These are phyloP conservation scores for Stellera chamaejasme DNA, from an alignment of 345 rosid genomes.

Conservation along the genomic window DNA sequence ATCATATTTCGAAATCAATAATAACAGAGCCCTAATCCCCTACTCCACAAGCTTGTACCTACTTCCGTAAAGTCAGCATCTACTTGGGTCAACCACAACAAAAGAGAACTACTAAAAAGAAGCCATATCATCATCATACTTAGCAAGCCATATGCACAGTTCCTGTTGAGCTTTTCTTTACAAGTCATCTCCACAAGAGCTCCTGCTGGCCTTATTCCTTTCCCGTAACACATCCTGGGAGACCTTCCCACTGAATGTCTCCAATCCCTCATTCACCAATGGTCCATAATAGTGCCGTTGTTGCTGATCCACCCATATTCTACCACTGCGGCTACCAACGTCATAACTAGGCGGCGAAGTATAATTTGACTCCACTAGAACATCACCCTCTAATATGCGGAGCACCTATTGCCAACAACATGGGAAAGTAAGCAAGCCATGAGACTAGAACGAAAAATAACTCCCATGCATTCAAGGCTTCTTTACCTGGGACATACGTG, in stretches of 20 bases:
- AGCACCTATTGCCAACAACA: constrained; percentile 51
- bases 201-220: constrained; percentile 36
- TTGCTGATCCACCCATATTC: constrained; percentile 52
- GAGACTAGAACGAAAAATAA: background rate
- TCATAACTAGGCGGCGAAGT: constrained; percentile 66
- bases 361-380: constrained; percentile 59
- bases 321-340: constrained; percentile 77
- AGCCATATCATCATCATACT: constrained; percentile 1
- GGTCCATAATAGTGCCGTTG: constrained; percentile 41
- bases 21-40: constrained; percentile 14
- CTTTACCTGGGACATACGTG: constrained; percentile 95
- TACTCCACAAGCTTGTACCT: constrained; percentile 14
- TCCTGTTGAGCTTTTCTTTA: constrained; percentile 7
- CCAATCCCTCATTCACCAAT: constrained; percentile 36
- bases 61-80: constrained; percentile 37
- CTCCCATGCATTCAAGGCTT: background rate
- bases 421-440: constrained; percentile 3
- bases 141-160: constrained; percentile 4
- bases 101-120: constrained; percentile 1
- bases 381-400: constrained; percentile 92
- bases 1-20: constrained; percentile 19
- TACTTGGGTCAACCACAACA: constrained; percentile 16
- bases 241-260: constrained; percentile 55
- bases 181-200: constrained; percentile 18
- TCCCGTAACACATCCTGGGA: constrained; percentile 40